Evolutionary conservation across 2,329 filamentous ascomycete species (phyloP).

Genomic region (Verticillium tricorpus): DNA sequence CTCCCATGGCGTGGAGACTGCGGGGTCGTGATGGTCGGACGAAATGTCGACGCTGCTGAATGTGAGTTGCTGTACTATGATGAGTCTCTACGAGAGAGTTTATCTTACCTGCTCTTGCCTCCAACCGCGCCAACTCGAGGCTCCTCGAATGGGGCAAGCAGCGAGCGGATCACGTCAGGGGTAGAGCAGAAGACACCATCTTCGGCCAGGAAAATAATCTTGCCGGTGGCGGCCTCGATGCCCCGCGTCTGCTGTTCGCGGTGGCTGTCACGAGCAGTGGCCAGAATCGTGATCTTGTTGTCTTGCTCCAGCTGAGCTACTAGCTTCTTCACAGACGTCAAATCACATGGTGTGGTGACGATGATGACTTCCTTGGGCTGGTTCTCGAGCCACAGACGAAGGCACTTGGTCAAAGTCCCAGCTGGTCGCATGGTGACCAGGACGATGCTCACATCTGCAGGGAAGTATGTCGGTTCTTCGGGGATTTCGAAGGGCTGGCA

Average conservation of each 20-base stretch:
- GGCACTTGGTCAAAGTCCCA: constrained; percentile 11
- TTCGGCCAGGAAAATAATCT: constrained; percentile 20
- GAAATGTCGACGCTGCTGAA: constrained; percentile 15
- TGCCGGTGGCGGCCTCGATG: constrained; percentile 14
- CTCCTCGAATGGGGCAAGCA: constrained; percentile 21
- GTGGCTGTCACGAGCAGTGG: constrained; percentile 17
- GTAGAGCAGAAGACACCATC: constrained; percentile 21
- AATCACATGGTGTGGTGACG: constrained; percentile 14
- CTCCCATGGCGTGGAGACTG: constrained; percentile 20
- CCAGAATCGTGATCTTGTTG: constrained; percentile 10
- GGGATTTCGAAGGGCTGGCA: background rate
- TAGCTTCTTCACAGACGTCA: constrained; percentile 5
- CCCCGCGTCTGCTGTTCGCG: constrained; percentile 19
- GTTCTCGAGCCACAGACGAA: constrained; percentile 17
- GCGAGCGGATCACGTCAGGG: constrained; percentile 8
- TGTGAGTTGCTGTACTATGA: background rate
- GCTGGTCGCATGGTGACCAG: constrained; percentile 20
- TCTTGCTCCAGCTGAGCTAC: constrained; percentile 1
- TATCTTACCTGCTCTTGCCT: constrained; percentile 14
- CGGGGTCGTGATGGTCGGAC: constrained; percentile 9
- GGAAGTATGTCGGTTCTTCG: constrained; percentile 1
- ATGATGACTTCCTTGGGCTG: constrained; percentile 21
- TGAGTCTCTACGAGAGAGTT: too few species aligned
- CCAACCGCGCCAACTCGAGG: constrained; percentile 17
- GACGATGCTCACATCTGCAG: constrained; percentile 19